Evolutionary conservation across 352 stramenopile species (phyloP).

Genomic region (Saprolegnia parasitica): DNA sequence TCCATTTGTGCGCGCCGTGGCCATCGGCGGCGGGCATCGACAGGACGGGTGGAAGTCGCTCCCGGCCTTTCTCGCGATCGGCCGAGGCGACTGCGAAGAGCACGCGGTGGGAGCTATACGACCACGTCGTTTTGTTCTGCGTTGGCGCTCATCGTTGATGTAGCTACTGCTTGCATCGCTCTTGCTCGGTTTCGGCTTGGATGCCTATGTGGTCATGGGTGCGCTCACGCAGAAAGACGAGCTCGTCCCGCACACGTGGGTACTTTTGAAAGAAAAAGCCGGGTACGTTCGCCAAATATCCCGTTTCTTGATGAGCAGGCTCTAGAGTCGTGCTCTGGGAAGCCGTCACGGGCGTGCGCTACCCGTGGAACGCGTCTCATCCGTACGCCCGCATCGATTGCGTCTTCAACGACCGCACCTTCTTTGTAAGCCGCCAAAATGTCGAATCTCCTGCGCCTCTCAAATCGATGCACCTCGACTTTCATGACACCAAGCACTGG

Average conservation of each 20-base stretch:
- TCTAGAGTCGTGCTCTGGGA: constrained; percentile 59
- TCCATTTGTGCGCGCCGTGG: constrained; percentile 49
- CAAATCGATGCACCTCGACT: constrained; percentile 22
- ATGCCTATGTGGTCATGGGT: constrained; percentile 85
- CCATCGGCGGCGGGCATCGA: constrained; percentile 43
- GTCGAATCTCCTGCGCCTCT: constrained; percentile 42
- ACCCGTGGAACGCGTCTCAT: constrained; percentile 29
- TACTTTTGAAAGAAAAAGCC: constrained; percentile 45
- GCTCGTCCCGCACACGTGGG: constrained; percentile 59
- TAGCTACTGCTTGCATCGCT: constrained; percentile 81
- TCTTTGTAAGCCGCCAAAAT: constrained; percentile 62
- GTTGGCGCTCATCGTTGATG: constrained; percentile 7
- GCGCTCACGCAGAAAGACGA: constrained; percentile 44
- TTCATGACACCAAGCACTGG: constrained; percentile 59
- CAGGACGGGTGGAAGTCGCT: constrained; percentile 79
- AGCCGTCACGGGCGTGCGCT: constrained; percentile 54
- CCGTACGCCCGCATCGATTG: constrained; percentile 77
- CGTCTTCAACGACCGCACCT: constrained; percentile 65
- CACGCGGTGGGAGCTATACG: constrained; percentile 49
- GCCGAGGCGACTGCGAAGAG: constrained; percentile 75
- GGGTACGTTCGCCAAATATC: background rate
- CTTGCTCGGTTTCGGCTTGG: constrained; percentile 82
- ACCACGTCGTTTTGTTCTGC: constrained; percentile 6
- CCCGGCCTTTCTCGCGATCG: constrained; percentile 58
- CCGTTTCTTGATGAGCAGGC: background rate